Evolutionary conservation across 2,329 filamentous ascomycete genomes (phyloP), one percentile per base, ranked within the genome.

Genomic region (Fusarium albidum): DNA sequence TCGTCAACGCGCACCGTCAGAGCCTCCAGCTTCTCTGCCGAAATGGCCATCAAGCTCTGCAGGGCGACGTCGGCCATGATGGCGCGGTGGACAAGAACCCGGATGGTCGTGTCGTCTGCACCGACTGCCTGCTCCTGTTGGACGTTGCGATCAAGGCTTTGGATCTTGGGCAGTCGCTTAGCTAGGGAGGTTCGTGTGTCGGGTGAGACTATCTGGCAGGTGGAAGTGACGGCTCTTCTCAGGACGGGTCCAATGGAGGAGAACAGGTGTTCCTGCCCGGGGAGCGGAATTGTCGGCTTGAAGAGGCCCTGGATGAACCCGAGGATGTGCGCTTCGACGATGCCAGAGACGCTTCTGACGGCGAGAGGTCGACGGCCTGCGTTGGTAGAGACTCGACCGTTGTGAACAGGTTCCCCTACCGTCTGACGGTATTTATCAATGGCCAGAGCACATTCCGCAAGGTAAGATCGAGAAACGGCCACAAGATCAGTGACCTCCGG

Each of bases 51-150:
- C 12, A 63, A n/a, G 1, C 42, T 48, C 18, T 63, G 59, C 8
- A 52, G 49, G 7, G 59, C 61, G 8, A 46, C 49, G 35, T 63
- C 56, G 6, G 57, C 59, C 40, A 63, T 52, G 18, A 65, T 38
- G 1, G 59, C 51, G 2, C 56, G 60, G 6, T 55, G 39, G n/a
- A 63, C 32, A 5, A 63, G 59, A 12, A 63, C 17, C 0, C 44
- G 48, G 5, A 50, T 44, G 1, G 53, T 59, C 9, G 61, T 3
- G 1, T 49, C 13, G 12, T 59, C 41, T 4, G 27, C 13, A 5
- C 27, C 12, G 6, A 21, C 21, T 4, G 21, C 7, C 21, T 21
- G 21, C 21, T 21, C 21, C 21, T 5, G 5, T 21, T 21, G 21
- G 7, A 21, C 21, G 34, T n/a, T 11, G 44, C 9, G 8, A 13